Evolutionary conservation across 768 basidiomycete genomes (phyloP).

Genomic region (Psilocybe cubensis): DNA sequence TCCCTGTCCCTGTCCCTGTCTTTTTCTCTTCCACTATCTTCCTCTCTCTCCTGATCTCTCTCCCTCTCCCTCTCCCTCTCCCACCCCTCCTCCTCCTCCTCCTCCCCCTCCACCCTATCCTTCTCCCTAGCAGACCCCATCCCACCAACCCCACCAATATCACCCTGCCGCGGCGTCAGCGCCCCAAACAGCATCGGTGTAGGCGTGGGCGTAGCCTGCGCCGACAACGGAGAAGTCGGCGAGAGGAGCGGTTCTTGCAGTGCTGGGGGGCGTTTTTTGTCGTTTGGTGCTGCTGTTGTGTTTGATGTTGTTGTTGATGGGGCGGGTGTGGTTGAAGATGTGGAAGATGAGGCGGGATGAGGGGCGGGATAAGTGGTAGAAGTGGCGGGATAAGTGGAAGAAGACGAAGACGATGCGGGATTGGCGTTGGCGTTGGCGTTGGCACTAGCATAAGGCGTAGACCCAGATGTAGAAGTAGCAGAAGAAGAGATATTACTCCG

Average conservation of each 20-base stretch:
- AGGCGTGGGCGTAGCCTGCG: conserved; percentile 23
- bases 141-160: conserved; percentile 19
- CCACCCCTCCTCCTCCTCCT: too few relatives aligned
- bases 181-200: background rate
- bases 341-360: conserved; percentile 13
- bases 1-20: too few relatives aligned
- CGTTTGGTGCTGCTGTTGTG: too few relatives aligned
- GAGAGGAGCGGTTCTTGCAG: conserved; percentile 14
- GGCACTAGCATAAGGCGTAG: background rate
- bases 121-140: conserved; percentile 24
- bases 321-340: too few relatives aligned
- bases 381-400: too few relatives aligned
- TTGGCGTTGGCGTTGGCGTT: background rate
- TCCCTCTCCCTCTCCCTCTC: too few relatives aligned
- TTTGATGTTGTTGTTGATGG: too few relatives aligned
- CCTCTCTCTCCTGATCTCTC: too few relatives aligned
- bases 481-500: conserved; percentile 34
- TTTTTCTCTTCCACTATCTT: too few relatives aligned
- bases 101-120: too few relatives aligned
- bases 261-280: conserved; percentile 3
- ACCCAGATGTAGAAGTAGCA: background rate
- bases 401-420: conserved; percentile 13
- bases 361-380: background rate
- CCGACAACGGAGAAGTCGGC: conserved; percentile 16
- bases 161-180: conserved; percentile 16